Percentiles rank a stretch among this genome's conserved stretches.
These are phyloP conservation scores for Chytriomyces sp. DNA, from an alignment of 192 early-diverging fungal genomes.

Conservation along the genomic window DNA sequence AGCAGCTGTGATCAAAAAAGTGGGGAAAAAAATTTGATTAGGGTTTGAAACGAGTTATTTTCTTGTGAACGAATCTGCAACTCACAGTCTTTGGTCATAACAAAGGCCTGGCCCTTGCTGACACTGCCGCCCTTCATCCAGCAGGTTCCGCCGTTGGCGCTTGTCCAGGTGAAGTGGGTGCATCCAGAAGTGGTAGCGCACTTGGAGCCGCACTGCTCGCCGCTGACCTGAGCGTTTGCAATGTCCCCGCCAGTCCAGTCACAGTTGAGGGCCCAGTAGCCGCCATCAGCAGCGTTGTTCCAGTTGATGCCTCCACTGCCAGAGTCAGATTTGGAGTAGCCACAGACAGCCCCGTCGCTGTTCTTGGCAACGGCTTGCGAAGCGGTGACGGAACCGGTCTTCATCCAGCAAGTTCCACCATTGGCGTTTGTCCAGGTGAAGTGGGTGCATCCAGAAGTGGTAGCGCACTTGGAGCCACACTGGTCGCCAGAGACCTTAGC, in stretches of 20 bases:
- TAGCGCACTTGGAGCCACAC: background rate
- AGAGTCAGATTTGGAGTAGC: no score
- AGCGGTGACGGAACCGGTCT: background rate
- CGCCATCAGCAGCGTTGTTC: no score
- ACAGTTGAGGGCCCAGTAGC: background rate
- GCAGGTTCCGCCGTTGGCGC: conserved; percentile 29
- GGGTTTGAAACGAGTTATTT: no score
- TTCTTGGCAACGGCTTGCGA: no score
- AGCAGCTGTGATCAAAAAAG: no score
- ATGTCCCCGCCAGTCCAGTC: conserved; percentile 29
- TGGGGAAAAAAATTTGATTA: no score
- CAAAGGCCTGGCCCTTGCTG: no score
- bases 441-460: conserved; percentile 34
- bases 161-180: conserved; percentile 37
- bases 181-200: conserved; percentile 18
- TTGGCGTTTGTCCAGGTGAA: conserved; percentile 30
- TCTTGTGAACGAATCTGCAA: no score
- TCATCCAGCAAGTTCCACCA: conserved; percentile 32
- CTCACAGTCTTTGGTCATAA: no score
- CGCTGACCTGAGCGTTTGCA: background rate
- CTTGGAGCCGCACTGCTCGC: background rate
- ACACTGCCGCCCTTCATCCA: conserved; percentile 2
- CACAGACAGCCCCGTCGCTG: no score
- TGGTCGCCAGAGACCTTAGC: background rate
- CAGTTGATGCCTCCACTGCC: no score